Evolutionary conservation across 805 yeast genomes (phyloP).

Genomic region (Kuraishia molischiana): DNA sequence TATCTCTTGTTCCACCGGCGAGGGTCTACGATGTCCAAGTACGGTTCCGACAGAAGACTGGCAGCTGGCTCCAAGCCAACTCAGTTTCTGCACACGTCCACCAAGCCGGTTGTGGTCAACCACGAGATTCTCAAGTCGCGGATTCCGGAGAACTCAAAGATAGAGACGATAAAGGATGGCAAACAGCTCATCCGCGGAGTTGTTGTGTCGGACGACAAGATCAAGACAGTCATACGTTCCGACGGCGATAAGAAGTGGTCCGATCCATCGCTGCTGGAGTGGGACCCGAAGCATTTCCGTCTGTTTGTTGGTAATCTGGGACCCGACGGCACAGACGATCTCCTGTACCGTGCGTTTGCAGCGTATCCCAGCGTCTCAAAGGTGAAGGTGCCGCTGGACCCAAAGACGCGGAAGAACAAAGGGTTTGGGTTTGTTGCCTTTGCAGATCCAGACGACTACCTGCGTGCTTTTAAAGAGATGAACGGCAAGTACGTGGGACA

Average conservation of each 20-base stretch:
- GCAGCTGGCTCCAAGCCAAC: conserved; percentile 45
- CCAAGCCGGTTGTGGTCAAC: conserved; percentile 11
- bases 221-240: conserved; percentile 27
- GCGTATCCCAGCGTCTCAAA: conserved; percentile 44
- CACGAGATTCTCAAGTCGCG: conserved; percentile 8
- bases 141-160: conserved; percentile 9
- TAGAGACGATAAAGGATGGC: conserved; percentile 4
- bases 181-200: not conserved
- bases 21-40: too few relatives aligned
- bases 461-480: conserved; percentile 64
- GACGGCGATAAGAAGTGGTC: conserved; percentile 39
- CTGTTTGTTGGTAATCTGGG: conserved; percentile 72
- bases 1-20: too few relatives aligned
- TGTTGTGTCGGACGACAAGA: conserved; percentile 3
- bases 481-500: conserved; percentile 70
- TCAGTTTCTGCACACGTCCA: conserved; percentile 25
- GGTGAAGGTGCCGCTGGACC: conserved; percentile 50
- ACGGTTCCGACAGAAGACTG: conserved; percentile 47
- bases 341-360: conserved; percentile 44
- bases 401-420: conserved; percentile 33
- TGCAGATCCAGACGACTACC: conserved; percentile 52
- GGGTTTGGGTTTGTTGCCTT: conserved; percentile 77
- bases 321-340: conserved; percentile 50
- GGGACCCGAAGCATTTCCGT: conserved; percentile 66
- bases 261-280: conserved; percentile 37